Evolutionary conservation across 2,329 filamentous ascomycete genomes (phyloP).

Genomic region (Chrysoporthe puriensis): DNA sequence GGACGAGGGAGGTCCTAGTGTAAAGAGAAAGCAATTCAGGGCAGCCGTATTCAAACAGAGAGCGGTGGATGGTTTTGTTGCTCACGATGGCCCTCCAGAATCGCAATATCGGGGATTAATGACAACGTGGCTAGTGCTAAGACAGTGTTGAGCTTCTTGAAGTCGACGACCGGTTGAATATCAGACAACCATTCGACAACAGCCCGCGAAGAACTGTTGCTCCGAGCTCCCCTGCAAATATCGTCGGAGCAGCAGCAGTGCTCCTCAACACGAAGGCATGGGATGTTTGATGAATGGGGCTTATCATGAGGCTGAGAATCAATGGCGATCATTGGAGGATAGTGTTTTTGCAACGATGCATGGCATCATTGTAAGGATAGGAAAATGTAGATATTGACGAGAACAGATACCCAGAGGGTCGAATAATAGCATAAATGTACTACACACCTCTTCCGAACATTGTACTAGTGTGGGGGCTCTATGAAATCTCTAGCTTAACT

Average conservation of each 20-base stretch:
- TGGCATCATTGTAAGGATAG: conserved; percentile 15
- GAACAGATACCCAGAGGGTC: conserved; percentile 22
- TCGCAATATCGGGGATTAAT: not conserved
- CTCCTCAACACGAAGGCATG: not conserved
- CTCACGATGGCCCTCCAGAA: not conserved
- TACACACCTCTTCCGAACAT: not conserved
- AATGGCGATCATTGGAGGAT: not conserved
- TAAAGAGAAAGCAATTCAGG: not conserved
- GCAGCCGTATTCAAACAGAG: not conserved
- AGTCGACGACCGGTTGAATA: no score
- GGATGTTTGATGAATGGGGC: not conserved
- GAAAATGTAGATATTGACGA: conserved; percentile 21
- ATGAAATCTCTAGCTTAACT: not conserved
- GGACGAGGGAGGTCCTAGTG: not conserved
- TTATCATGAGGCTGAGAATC: not conserved
- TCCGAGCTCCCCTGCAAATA: not conserved
- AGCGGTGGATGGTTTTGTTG: not conserved
- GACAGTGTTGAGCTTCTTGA: not conserved
- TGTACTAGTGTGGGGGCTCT: not conserved
- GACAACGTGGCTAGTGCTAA: not conserved
- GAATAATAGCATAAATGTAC: not conserved
- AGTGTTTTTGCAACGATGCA: not conserved
- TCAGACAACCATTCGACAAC: no score
- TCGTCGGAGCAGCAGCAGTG: not conserved
- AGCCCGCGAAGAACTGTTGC: not conserved